Evolutionary conservation across 139 green algal genomes (phyloP).

Genomic region (Coelastrella sp.): DNA sequence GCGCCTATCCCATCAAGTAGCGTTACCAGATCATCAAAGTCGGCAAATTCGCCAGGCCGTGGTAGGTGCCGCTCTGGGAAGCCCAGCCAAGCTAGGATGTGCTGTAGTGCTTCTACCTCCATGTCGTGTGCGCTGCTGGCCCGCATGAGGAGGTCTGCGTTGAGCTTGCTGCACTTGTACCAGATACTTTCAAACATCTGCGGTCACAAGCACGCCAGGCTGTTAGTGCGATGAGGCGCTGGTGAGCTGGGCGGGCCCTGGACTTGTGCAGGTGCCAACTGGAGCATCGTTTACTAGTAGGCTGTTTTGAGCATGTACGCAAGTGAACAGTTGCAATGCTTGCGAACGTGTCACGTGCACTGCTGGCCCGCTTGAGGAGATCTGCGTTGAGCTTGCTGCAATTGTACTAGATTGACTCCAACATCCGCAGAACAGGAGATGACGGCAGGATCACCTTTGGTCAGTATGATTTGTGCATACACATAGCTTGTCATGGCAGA

Average conservation of each 20-base stretch:
- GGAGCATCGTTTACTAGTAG: too few species aligned
- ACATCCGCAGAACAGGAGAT: constrained; percentile 47
- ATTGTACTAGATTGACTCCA: constrained; percentile 49
- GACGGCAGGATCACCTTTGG: too few species aligned
- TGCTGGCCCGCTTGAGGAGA: constrained; percentile 5
- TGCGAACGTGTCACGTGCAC: background rate
- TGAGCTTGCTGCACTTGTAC: constrained; percentile 53
- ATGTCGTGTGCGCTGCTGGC: background rate
- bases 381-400: constrained; percentile 41
- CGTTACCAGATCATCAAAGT: constrained; percentile 34
- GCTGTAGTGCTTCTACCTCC: constrained; percentile 10
- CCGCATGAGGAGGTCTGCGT: background rate
- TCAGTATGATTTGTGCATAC: too few species aligned
- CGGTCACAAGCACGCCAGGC: background rate
- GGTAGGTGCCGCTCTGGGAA: constrained; percentile 6
- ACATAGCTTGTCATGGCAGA: too few species aligned
- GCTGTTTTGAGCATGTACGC: too few species aligned
- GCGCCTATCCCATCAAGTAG: constrained; percentile 33
- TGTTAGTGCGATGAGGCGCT: too few species aligned
- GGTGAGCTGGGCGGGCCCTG: too few species aligned
- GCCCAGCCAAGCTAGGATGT: constrained; percentile 39
- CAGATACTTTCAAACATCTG: constrained; percentile 53
- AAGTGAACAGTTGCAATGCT: too few species aligned
- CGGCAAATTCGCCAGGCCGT: constrained; percentile 6
- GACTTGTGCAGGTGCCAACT: too few species aligned